phyloP scores from a whole-genome alignment of 352 stramenopile genomes.

The Globisporangium cystogenes region DNA sequence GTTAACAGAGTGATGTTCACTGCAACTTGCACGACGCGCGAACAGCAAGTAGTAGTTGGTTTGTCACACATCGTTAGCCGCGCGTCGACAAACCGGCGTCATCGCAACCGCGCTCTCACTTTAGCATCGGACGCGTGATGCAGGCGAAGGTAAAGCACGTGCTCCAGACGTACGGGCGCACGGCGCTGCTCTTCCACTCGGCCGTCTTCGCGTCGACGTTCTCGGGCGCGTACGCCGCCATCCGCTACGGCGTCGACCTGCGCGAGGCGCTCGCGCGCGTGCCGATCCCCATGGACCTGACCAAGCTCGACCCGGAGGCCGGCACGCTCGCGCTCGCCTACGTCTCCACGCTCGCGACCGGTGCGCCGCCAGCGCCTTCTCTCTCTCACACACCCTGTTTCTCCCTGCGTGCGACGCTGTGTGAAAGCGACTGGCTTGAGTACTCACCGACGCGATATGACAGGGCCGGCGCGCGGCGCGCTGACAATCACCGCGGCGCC shows the following conservation, averaged over 20 bases:
- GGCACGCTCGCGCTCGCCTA: conserved; percentile 83
- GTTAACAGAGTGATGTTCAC: conserved; percentile 2
- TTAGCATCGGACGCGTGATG: conserved; percentile 21
- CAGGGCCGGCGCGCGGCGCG: conserved; percentile 57
- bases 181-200: conserved; percentile 90
- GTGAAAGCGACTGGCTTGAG: too few relatives aligned
- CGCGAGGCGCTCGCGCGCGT: conserved; percentile 43
- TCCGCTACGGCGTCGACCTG: conserved; percentile 64
- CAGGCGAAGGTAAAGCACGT: conserved; percentile 69
- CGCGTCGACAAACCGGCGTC: background rate
- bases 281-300: conserved; percentile 60
- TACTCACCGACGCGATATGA: too few relatives aligned
- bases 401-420: too few relatives aligned
- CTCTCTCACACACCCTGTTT: background rate
- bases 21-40: background rate
- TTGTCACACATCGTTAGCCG: background rate
- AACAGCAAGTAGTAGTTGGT: background rate
- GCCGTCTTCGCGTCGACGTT: conserved; percentile 95
- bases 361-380: background rate
- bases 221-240: conserved; percentile 66
- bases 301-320: conserved; percentile 61
- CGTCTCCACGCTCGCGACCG: conserved; percentile 89
- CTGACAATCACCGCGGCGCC: conserved; percentile 71
- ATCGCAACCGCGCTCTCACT: background rate
- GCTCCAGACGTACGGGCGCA: conserved; percentile 92